A percentile compares a stretch with the other conserved stretches of the same genome.
These are phyloP conservation scores for Huiozyma naganishii DNA, from an alignment of 805 yeast genomes.

Conservation along the genomic window DNA sequence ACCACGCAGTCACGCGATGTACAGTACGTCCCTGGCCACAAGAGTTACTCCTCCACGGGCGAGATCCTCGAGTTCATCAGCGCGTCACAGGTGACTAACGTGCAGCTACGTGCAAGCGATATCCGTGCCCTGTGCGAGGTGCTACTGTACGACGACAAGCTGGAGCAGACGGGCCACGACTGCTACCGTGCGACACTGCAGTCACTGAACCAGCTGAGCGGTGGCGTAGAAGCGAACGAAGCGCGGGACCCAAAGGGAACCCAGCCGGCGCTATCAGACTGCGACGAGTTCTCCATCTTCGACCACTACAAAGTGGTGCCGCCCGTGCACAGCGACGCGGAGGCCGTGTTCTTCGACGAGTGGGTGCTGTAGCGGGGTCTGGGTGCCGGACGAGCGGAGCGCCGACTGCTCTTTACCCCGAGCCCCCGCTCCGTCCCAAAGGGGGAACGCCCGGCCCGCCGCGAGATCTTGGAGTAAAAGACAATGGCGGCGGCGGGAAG, in stretches of 20 bases:
- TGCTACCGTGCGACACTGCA: conserved; percentile 78
- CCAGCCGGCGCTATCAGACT: conserved; percentile 4
- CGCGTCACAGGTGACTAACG: conserved; percentile 63
- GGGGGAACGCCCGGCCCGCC: too few relatives aligned
- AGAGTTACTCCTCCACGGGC: conserved; percentile 58
- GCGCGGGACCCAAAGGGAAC: not conserved
- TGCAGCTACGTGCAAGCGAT: conserved; percentile 64
- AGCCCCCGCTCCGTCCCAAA: too few relatives aligned
- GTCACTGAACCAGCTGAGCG: conserved; percentile 51
- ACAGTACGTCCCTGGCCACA: conserved; percentile 45
- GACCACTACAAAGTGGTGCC: conserved; percentile 33
- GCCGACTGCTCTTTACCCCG: too few relatives aligned
- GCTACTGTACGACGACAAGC: conserved; percentile 71
- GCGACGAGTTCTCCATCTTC: conserved; percentile 33
- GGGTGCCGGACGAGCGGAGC: too few relatives aligned
- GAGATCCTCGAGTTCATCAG: conserved; percentile 68
- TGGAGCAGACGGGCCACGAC: conserved; percentile 54
- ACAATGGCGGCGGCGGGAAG: too few relatives aligned
- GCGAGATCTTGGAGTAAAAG: too few relatives aligned
- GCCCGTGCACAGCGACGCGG: conserved; percentile 30
- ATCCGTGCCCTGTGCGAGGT: conserved; percentile 82
- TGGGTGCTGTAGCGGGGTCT: conserved; percentile 27
- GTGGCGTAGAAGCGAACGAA: not conserved
- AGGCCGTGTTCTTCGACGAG: conserved; percentile 39
- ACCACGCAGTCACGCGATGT: conserved; percentile 5